Evolutionary conservation across 257 asterid genomes (phyloP).

Genomic region (Ocimum tenuiflorum): DNA sequence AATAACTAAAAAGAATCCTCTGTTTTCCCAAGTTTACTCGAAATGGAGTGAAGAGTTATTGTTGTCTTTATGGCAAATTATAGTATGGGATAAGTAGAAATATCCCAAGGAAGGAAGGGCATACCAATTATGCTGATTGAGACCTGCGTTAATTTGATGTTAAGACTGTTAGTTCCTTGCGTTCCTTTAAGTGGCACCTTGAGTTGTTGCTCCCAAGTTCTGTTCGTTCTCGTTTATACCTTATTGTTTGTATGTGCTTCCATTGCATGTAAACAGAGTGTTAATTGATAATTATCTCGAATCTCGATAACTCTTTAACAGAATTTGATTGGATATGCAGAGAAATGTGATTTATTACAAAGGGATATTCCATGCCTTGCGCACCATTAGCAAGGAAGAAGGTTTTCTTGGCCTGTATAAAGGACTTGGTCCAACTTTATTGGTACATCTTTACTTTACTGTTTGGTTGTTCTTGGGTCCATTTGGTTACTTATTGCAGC

Average conservation of each 20-base stretch:
- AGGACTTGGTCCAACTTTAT: slow-evolving; percentile 79
- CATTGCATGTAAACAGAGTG: not conserved
- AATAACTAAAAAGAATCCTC: not conserved
- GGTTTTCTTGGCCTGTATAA: slow-evolving; percentile 63
- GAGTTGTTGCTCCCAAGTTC: slow-evolving; percentile 7
- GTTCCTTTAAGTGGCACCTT: slow-evolving; percentile 5
- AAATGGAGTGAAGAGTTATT: not conserved
- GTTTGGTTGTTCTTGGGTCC: not conserved
- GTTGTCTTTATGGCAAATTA: not conserved
- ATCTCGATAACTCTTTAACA: no score
- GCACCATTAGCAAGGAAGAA: slow-evolving; percentile 70
- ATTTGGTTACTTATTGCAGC: slow-evolving; percentile 20
- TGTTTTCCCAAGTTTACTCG: not conserved
- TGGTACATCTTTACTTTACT: slow-evolving; percentile 38
- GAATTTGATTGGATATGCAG: slow-evolving; percentile 40
- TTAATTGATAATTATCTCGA: not conserved
- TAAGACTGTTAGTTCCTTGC: not conserved
- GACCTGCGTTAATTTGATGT: not conserved
- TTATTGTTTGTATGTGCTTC: slow-evolving; percentile 9
- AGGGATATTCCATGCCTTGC: slow-evolving; percentile 67
- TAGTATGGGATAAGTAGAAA: not conserved
- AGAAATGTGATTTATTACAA: slow-evolving; percentile 54
- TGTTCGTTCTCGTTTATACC: not conserved
- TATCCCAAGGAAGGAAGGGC: not conserved
- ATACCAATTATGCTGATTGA: not conserved